Evolutionary conservation across 768 basidiomycete genomes (phyloP).

Genomic region (Sarcomyxa edulis): DNA sequence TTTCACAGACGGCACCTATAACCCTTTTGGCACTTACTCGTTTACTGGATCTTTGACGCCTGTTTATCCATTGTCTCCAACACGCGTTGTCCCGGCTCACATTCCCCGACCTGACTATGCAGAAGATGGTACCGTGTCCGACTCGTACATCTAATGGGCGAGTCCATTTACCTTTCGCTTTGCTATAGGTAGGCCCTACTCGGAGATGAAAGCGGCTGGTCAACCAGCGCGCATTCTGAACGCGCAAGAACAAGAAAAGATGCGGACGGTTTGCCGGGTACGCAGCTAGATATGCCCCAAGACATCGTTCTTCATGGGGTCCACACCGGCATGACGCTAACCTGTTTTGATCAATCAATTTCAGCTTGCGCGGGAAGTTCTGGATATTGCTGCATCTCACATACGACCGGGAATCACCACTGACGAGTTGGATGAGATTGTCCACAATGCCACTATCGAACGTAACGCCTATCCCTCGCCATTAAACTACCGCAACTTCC

Average conservation of each 20-base stretch:
- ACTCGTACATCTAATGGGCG: conserved; percentile 1
- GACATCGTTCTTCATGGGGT: neutral
- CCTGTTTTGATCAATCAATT: conserved; percentile 1
- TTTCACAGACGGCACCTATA: conserved; percentile 65
- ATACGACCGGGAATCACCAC: conserved; percentile 92
- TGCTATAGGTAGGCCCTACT: conserved; percentile 48
- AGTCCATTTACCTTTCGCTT: conserved; percentile 3
- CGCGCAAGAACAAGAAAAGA: conserved; percentile 78
- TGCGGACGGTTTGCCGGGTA: conserved; percentile 84
- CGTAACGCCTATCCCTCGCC: conserved; percentile 92
- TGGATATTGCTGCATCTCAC: conserved; percentile 85
- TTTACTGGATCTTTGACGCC: conserved; percentile 81
- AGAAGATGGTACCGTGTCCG: conserved; percentile 28
- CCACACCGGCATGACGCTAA: too few relatives aligned
- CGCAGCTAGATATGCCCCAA: conserved; percentile 21
- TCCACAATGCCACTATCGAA: conserved; percentile 88
- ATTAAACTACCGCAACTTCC: conserved; percentile 84
- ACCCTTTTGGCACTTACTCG: conserved; percentile 71
- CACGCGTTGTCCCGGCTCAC: conserved; percentile 71
- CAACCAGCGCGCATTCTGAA: conserved; percentile 62
- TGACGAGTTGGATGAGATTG: conserved; percentile 90
- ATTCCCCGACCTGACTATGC: conserved; percentile 91
- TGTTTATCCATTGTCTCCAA: conserved; percentile 81
- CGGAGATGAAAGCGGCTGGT: conserved; percentile 53
- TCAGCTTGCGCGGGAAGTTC: conserved; percentile 86